Conservation (phyloP, 331 rosid species). For the Saraca asoca region DNA sequence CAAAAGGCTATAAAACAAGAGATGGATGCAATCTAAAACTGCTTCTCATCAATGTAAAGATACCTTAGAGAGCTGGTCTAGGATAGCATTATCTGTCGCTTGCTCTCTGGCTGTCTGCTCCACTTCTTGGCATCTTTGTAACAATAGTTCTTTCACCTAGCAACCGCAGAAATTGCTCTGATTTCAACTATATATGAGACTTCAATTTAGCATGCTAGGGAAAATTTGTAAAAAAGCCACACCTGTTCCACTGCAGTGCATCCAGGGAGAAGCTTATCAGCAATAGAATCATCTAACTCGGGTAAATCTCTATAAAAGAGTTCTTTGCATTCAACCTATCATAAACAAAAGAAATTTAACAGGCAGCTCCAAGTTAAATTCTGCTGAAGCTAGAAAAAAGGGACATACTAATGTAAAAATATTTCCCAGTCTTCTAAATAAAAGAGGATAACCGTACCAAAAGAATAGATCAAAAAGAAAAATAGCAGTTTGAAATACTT, state of each 20-base stretch:
- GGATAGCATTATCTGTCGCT: conserved; percentile 89
- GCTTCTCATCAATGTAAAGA: conserved; percentile 20
- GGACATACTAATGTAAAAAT: background rate
- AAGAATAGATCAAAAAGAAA: conserved; percentile 13
- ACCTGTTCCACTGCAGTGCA: conserved; percentile 83
- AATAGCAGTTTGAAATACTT: background rate
- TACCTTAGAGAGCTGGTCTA: conserved; percentile 81
- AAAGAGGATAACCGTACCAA: background rate
- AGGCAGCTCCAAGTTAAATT: background rate
- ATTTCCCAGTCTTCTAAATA: background rate
- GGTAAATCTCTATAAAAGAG: conserved; percentile 91
- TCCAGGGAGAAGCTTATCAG: conserved; percentile 81
- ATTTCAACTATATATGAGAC: conserved; percentile 26
- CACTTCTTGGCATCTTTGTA: conserved; percentile 69
- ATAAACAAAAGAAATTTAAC: conserved; percentile 28
- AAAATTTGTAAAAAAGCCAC: background rate
- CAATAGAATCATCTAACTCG: conserved; percentile 75
- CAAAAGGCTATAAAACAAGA: background rate
- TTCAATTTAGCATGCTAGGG: conserved; percentile 13
- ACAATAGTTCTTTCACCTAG: conserved; percentile 78
- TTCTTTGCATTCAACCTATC: conserved; percentile 92
- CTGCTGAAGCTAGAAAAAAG: background rate
- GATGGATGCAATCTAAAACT: conserved; percentile 22
- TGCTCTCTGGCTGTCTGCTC: conserved; percentile 93
- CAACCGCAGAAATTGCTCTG: conserved; percentile 35